Evolutionary conservation across 2,329 filamentous ascomycete species (phyloP).

Genomic region (Alternaria sp.): DNA sequence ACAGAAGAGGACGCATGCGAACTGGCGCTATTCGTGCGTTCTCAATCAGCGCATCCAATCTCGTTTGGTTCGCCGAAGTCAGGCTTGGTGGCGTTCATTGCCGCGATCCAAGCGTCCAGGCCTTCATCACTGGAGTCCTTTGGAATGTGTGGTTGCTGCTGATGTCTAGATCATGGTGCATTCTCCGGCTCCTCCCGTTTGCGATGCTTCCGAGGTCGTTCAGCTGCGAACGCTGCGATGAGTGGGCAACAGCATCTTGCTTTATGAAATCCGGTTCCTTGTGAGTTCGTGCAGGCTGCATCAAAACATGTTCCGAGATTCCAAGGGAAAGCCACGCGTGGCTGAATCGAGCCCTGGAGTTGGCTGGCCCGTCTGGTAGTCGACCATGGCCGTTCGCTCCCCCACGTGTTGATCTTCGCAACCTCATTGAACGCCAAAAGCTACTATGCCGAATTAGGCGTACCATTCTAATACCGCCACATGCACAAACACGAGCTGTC

Average conservation of each 20-base stretch:
- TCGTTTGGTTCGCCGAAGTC: slow-evolving; percentile 2
- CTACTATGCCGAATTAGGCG: slow-evolving; percentile 13
- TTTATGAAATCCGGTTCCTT: neutral
- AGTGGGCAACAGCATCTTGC: neutral
- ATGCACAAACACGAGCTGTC: slow-evolving; percentile 16
- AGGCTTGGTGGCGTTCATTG: slow-evolving; percentile 13
- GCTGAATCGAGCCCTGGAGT: neutral
- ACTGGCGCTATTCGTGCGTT: neutral
- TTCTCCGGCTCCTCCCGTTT: neutral
- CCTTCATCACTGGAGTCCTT: neutral
- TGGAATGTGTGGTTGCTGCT: neutral
- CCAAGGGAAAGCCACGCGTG: slow-evolving; percentile 1
- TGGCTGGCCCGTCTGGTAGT: neutral
- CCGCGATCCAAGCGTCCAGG: slow-evolving; percentile 2
- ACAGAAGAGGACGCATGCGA: slow-evolving; percentile 1
- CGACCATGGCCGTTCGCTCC: slow-evolving; percentile 18
- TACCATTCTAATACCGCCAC: slow-evolving; percentile 15
- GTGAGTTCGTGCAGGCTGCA: neutral
- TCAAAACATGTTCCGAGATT: neutral
- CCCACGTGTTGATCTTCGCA: slow-evolving; percentile 31
- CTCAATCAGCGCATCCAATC: slow-evolving; percentile 1
- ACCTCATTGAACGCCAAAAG: slow-evolving; percentile 27
- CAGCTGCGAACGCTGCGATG: neutral
- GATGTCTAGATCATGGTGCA: neutral
- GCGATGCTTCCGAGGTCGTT: neutral